A percentile compares a stretch with the other conserved stretches of the same genome.
phyloP scores from a whole-genome alignment of 2,329 filamentous ascomycete species.

The Aspergillus flavus region DNA sequence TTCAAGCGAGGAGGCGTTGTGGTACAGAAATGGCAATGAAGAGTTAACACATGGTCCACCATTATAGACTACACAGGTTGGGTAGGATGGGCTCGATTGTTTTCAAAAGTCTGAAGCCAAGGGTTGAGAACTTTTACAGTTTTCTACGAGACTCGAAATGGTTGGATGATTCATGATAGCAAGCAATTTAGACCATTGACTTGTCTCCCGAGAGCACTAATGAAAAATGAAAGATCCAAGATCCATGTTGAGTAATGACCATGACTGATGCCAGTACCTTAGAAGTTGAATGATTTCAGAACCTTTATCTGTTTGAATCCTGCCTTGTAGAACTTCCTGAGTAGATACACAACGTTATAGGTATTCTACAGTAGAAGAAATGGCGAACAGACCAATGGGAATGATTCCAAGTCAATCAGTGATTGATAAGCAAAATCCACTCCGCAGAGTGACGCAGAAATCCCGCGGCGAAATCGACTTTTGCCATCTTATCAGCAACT shows the following conservation, averaged over 20 bases:
- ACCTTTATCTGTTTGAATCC: not conserved
- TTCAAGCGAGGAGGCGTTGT: slow-evolving; percentile 55
- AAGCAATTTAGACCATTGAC: not conserved
- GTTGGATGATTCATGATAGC: not conserved
- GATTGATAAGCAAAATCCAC: slow-evolving; percentile 30
- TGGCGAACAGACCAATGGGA: not conserved
- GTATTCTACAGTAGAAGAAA: no score
- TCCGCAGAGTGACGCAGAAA: slow-evolving; percentile 31
- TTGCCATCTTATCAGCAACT: slow-evolving; percentile 6
- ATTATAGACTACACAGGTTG: not conserved
- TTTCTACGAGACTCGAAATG: not conserved
- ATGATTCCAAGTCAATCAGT: not conserved
- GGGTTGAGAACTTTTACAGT: not conserved
- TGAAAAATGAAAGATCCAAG: not conserved
- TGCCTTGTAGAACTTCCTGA: not conserved
- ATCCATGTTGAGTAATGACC: not conserved
- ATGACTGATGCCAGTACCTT: not conserved
- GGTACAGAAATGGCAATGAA: slow-evolving; percentile 52
- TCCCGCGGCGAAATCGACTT: slow-evolving; percentile 21
- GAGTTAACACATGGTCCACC: not conserved
- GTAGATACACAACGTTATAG: not conserved
- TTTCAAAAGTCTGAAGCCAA: not conserved
- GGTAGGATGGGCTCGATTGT: not conserved
- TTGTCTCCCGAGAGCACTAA: not conserved
- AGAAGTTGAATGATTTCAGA: not conserved